Evolutionary conservation across 257 asterid genomes (phyloP).

Genomic region (Solanum paucissectum): DNA sequence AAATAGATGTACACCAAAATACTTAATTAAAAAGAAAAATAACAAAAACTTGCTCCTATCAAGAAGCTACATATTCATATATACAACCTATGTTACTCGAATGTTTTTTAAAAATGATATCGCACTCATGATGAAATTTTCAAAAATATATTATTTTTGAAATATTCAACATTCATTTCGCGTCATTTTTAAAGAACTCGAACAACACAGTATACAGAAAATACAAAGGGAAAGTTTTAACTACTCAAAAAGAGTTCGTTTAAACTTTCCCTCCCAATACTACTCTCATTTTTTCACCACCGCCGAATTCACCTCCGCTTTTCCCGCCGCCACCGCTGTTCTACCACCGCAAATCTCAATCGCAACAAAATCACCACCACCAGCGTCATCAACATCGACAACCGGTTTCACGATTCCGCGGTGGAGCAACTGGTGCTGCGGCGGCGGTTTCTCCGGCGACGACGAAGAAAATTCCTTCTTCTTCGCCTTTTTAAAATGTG

Average conservation of each 20-base stretch:
- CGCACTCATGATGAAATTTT: neutral
- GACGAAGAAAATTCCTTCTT: neutral
- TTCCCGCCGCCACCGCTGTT: neutral
- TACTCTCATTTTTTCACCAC: neutral
- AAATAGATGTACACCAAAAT: neutral
- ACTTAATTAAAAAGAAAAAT: neutral
- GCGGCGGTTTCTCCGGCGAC: conserved; percentile 3
- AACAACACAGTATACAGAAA: neutral
- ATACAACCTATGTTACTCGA: neutral
- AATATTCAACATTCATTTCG: neutral
- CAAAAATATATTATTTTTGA: neutral
- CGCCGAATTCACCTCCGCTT: neutral
- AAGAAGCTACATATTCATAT: neutral
- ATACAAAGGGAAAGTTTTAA: neutral
- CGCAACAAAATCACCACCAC: conserved; percentile 5
- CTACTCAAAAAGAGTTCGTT: neutral
- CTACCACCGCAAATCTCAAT: conserved; percentile 8
- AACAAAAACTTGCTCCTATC: neutral
- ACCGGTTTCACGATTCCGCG: conserved; percentile 51
- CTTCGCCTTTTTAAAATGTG: conserved; percentile 21
- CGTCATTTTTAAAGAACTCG: neutral
- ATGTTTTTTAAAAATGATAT: neutral
- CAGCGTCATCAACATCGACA: conserved; percentile 1
- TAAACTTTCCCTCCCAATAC: neutral
- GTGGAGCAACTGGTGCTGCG: conserved; percentile 25